These are phyloP conservation scores for Vanrija pseudolonga DNA, from an alignment of 1,284 basidiomycete species.

Conservation along the genomic window DNA sequence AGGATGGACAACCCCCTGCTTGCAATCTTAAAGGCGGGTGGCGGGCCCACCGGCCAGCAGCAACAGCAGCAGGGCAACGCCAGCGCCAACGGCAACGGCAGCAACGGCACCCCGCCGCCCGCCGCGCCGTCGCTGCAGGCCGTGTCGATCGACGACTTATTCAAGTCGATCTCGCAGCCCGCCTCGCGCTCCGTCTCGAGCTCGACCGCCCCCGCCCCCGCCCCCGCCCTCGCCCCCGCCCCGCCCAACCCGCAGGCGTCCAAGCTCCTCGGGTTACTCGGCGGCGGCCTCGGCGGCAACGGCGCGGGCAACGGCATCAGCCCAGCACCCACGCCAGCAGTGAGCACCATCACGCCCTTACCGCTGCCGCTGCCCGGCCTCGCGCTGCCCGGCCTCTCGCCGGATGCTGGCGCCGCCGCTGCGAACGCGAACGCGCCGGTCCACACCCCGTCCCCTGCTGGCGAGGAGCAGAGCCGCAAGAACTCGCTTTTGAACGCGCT, in stretches of 20 bases:
- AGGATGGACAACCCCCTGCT: slow-evolving; percentile 35
- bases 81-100: not conserved
- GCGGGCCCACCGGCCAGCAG: slow-evolving; percentile 4
- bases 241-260: slow-evolving; percentile 10
- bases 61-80: slow-evolving; percentile 1
- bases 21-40: slow-evolving; percentile 35
- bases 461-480: slow-evolving; percentile 3
- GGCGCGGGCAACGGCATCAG: slow-evolving; percentile 5
- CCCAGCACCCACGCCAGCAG: not conserved
- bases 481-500: slow-evolving; percentile 12
- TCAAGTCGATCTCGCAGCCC: slow-evolving; percentile 28
- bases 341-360: not conserved
- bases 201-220: not conserved
- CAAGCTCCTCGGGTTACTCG: slow-evolving; percentile 20
- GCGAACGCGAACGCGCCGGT: too few species aligned
- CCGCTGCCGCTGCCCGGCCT: not conserved
- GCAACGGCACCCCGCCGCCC: slow-evolving; percentile 17
- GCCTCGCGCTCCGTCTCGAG: not conserved
- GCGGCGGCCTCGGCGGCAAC: not conserved
- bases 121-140: slow-evolving; percentile 28
- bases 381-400: not conserved
- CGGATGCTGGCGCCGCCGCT: not conserved
- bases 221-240: not conserved
- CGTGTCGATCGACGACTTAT: slow-evolving; percentile 34
- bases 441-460: not conserved